Conservation (phyloP, 2,329 filamentous ascomycete species). For the Herpotrichia juniperi region DNA sequence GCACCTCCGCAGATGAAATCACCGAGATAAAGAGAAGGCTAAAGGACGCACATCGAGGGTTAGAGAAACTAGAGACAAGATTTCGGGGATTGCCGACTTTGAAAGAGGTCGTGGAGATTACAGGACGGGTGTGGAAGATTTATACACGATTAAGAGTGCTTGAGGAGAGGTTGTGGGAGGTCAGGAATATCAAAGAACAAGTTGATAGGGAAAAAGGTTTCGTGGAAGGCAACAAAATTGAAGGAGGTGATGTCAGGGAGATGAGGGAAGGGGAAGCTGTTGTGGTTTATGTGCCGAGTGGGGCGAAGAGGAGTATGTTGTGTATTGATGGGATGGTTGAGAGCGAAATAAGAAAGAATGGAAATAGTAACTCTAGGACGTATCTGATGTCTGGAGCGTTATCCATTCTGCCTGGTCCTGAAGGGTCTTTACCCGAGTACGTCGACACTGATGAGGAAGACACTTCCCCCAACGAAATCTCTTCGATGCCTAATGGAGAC, state of each 20-base stretch:
- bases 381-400: not conserved
- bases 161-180: slow-evolving; percentile 18
- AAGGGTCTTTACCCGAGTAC: not conserved
- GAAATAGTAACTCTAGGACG: not conserved
- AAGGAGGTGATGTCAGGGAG: not conserved
- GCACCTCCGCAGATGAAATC: slow-evolving; percentile 19
- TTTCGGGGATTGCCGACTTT: not conserved
- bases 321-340: not conserved
- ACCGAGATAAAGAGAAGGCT: slow-evolving; percentile 27
- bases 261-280: not conserved
- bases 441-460: not conserved
- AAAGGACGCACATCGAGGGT: slow-evolving; percentile 21
- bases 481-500: not conserved
- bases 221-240: not conserved
- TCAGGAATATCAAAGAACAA: not conserved
- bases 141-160: slow-evolving; percentile 24
- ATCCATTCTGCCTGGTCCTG: not conserved
- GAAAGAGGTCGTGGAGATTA: slow-evolving; percentile 13
- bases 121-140: slow-evolving; percentile 25
- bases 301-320: not conserved
- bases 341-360: not conserved
- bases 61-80: slow-evolving; percentile 26
- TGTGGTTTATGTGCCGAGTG: not conserved
- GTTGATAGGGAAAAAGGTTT: not conserved
- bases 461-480: not conserved